Evolutionary conservation across 768 basidiomycete genomes (phyloP), one percentile per base, ranked within the genome.

Genomic region (Lactarius pseudohatsudake): DNA sequence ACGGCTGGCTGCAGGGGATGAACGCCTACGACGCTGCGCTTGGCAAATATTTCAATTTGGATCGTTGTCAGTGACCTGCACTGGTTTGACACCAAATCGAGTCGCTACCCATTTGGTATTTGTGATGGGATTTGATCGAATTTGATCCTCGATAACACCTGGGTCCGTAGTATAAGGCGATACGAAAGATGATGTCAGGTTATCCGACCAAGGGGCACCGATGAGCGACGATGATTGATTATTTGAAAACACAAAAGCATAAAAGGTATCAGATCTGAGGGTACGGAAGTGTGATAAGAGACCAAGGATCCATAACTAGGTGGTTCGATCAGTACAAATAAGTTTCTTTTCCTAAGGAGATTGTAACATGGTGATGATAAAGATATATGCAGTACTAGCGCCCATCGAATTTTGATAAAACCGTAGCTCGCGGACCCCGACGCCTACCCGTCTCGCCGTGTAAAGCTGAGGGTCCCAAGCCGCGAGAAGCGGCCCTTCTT

Each of bases 401-500:
- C 38, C 38, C 38, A 40, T 40, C 38, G 38, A 40, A 40, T 11
- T 40, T 40, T 40, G 11, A 40, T 40, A 40, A 13, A 15, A 40
- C 38, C 15, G 38, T 15, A 40, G 13, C 38, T 40, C 15, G 15
- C 38, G 15, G 15, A 26, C 53, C 45, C 55, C 54, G 62, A 64
- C 50, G 66, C 57, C 60, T 55, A 41, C 3, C 76, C 72, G 61
- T 72, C 74, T 32, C 83, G 81, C 58, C 88, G 81, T 34, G 86
- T 86, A 74, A 89, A 88, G 69, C 80, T 87, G 20, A 92, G 77
- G 72, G 89, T 91, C 26, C 90, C 90, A 65, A 93, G 87, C 56
- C 88, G 84, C 45, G 89, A 90, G 71, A 92, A 85, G 15, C 91
- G 85, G 1, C 86, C 90, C 73, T 85, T 90, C 73, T 85, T 88